These are phyloP conservation scores for Pulveroboletus ravenelii DNA, from an alignment of 768 basidiomycete species.

Conservation along the genomic window DNA sequence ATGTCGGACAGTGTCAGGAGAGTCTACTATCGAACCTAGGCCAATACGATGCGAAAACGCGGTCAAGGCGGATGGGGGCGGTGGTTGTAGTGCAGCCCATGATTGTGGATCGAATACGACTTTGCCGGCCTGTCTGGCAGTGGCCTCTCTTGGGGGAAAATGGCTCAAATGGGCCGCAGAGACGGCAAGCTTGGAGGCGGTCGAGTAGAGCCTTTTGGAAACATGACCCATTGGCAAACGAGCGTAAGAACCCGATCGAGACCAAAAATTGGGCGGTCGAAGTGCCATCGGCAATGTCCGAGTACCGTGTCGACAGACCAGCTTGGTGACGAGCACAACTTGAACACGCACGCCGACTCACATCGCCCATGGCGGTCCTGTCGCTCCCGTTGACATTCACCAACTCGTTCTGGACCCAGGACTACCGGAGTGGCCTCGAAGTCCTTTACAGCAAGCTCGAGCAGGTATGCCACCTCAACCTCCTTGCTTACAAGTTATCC, in stretches of 20 bases:
- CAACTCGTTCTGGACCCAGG: slow-evolving; percentile 94
- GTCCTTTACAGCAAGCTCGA: slow-evolving; percentile 72
- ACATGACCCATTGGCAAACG: slow-evolving; percentile 50
- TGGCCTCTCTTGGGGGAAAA: slow-evolving; percentile 60
- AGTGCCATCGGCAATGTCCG: slow-evolving; percentile 31
- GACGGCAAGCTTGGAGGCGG: slow-evolving; percentile 47
- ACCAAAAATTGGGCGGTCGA: slow-evolving; percentile 24
- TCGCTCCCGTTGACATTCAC: slow-evolving; percentile 85
- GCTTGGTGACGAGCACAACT: slow-evolving; percentile 1
- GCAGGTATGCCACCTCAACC: slow-evolving; percentile 45
- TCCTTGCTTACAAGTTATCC: slow-evolving; percentile 10
- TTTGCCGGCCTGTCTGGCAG: slow-evolving; percentile 33
- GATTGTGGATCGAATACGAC: slow-evolving; percentile 56
- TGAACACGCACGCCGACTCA: slow-evolving; percentile 7
- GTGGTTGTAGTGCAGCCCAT: slow-evolving; percentile 70
- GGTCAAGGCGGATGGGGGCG: slow-evolving; percentile 63
- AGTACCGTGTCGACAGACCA: neutral
- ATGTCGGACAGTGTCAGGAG: slow-evolving; percentile 56
- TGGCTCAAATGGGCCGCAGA: slow-evolving; percentile 48
- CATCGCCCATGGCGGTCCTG: slow-evolving; percentile 68
- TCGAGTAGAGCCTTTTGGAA: slow-evolving; percentile 46
- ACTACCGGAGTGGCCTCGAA: slow-evolving; percentile 81
- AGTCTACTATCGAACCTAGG: slow-evolving; percentile 37
- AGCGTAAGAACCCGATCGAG: slow-evolving; percentile 3
- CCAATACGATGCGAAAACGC: slow-evolving; percentile 48